Evolutionary conservation across 2,329 filamentous ascomycete species (phyloP), one percentile per base, ranked within the genome.

Genomic region (Colletotrichum australisinense): DNA sequence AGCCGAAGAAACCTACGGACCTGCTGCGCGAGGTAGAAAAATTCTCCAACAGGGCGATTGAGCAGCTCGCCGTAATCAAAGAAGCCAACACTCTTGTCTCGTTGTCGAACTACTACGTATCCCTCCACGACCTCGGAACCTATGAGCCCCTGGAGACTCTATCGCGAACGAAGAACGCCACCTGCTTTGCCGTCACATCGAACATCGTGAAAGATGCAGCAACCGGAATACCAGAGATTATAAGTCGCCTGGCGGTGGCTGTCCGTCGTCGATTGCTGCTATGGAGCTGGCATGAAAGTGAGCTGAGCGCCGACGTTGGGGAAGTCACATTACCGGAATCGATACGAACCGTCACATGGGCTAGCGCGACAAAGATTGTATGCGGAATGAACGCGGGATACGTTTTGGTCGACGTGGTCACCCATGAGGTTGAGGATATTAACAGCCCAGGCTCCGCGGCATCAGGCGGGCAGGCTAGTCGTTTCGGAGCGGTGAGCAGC

Each of bases 211-310:
- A 97, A 81, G 97, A 99, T 82, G 85, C 92, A 6, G 90, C 91
- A 63, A 98, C 95, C 0, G 94, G 94, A 28, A 95, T 99, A 63
- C 95, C 95, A 1, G 94, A 96, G 77, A 97, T 99, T 69, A 95
- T 98, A 76, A 97, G 95, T 68, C 89, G 95, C 49, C 86, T 99
- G 64, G 97, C 95, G 7, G 96, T 99, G 12, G 95, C 95, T 5
- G 94, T 98, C 42, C 98, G 98, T 87, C 89, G 97, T 79, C 94
- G 94, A 78, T 87, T 99, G 65, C 82, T 98, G 74, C 84, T 98
- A 68, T 99, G 97, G 95, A 94, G 93, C 79, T 99, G 97, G 97
- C 93, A 97, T 78, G 95, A 98, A 81, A 97, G 95, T 86, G 97
- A 98, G 84, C 88, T 98, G 55, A 89, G 89, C 60, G 87, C 90